Percentiles rank a stretch among this genome's conserved stretches.
These are phyloP conservation scores for Ilyonectria mors-panacis DNA, from an alignment of 2,329 filamentous ascomycete species.

Conservation along the genomic window DNA sequence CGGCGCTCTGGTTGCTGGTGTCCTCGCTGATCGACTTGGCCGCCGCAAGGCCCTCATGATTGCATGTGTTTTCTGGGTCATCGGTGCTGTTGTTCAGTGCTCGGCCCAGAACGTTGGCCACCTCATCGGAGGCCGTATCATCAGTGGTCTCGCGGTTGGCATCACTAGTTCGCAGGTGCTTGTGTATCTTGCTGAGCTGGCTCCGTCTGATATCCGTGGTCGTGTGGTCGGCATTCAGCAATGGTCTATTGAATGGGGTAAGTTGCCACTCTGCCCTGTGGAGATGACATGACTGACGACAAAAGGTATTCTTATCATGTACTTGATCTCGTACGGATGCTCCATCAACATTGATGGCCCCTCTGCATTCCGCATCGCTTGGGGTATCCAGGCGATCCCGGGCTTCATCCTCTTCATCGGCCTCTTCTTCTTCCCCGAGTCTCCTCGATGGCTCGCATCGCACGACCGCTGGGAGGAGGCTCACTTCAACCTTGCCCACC, in stretches of 20 bases:
- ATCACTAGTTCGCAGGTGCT: conserved; percentile 78
- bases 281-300: conserved; percentile 2
- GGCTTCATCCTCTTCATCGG: conserved; percentile 70
- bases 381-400: conserved; percentile 75
- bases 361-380: conserved; percentile 74
- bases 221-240: conserved; percentile 81
- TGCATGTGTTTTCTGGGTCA: conserved; percentile 64
- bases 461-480: conserved; percentile 73
- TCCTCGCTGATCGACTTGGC: conserved; percentile 62
- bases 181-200: conserved; percentile 78
- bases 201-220: conserved; percentile 70
- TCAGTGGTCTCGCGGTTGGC: conserved; percentile 77
- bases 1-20: conserved; percentile 61
- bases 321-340: conserved; percentile 76
- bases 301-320: conserved; percentile 78
- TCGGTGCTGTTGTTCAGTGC: conserved; percentile 73
- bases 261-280: not conserved
- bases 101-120: conserved; percentile 71
- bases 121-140: conserved; percentile 68
- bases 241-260: conserved; percentile 77
- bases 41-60: conserved; percentile 63
- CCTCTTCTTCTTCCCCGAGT: conserved; percentile 73
- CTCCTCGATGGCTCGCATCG: conserved; percentile 74
- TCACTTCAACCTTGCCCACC: conserved; percentile 65
- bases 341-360: conserved; percentile 67